Evolutionary conservation across 108 stramenopile genomes (phyloP).

Genomic region (Pseudonitzschia pungens): DNA sequence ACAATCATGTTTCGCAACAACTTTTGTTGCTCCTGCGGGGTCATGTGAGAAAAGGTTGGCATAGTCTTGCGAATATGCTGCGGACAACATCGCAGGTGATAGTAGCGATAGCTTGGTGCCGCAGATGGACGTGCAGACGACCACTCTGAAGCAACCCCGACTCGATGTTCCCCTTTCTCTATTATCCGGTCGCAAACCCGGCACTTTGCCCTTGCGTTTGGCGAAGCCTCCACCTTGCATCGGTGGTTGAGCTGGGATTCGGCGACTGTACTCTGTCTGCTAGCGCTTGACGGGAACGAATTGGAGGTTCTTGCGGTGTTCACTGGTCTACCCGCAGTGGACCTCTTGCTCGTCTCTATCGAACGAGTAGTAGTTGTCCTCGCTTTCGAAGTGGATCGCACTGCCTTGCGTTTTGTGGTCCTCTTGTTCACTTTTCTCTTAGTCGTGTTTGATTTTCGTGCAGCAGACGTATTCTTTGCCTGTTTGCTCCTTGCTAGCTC

Average conservation of each 20-base stretch:
- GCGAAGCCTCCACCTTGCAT: not conserved
- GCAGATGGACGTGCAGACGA: not conserved
- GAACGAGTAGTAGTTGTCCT: not conserved
- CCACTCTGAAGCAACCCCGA: not conserved
- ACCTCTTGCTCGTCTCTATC: not conserved
- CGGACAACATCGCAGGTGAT: not conserved
- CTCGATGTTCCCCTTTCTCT: not conserved
- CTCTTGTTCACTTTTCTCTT: not conserved
- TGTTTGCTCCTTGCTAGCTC: not conserved
- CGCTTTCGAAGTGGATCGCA: not conserved
- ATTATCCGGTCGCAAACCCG: not conserved
- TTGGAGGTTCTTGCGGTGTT: not conserved
- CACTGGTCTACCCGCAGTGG: not conserved
- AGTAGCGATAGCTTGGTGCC: not conserved
- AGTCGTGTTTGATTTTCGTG: not conserved
- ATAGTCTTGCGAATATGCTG: not conserved
- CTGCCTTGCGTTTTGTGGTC: not conserved
- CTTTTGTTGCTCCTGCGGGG: too few species aligned
- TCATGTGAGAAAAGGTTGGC: not conserved
- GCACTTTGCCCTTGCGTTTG: constrained; percentile 9
- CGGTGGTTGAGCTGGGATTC: not conserved
- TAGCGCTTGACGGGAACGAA: too few species aligned
- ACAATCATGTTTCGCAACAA: not conserved
- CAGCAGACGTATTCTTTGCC: too few species aligned
- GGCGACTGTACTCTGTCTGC: too few species aligned